Evolutionary conservation across 2,329 filamentous ascomycete genomes (phyloP).

Genomic region (Penicillium sp.): DNA sequence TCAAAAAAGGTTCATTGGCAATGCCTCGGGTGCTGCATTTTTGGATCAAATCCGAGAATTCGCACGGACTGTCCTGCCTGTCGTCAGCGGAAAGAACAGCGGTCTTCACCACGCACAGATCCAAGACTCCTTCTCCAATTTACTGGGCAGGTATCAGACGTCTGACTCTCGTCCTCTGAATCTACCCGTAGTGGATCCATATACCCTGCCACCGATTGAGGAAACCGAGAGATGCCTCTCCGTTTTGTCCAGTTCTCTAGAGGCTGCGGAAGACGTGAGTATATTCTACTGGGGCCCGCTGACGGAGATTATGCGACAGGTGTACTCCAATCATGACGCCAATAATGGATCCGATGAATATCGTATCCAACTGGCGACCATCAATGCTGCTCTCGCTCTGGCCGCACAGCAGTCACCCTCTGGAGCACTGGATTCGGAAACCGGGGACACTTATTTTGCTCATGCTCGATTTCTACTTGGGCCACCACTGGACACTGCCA

Average conservation of each 20-base stretch:
- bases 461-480: not conserved
- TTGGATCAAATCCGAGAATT: conserved; percentile 3
- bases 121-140: not conserved
- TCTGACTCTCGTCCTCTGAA: not conserved
- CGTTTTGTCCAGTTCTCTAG: not conserved
- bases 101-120: not conserved
- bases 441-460: not conserved
- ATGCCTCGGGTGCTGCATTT: conserved; percentile 2
- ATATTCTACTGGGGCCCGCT: not conserved
- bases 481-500: not conserved
- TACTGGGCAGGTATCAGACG: not conserved
- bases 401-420: not conserved
- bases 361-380: not conserved
- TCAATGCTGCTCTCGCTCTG: not conserved
- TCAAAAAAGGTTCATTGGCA: not conserved
- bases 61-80: not conserved
- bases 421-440: not conserved
- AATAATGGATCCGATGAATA: not conserved
- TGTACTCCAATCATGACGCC: not conserved
- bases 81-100: not conserved
- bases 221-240: not conserved
- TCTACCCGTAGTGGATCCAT: not conserved
- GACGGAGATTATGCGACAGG: not conserved
- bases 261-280: not conserved
- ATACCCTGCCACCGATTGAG: not conserved